Conservation (phyloP, 805 yeast species). For the Pichia rugopelliculosa region DNA sequence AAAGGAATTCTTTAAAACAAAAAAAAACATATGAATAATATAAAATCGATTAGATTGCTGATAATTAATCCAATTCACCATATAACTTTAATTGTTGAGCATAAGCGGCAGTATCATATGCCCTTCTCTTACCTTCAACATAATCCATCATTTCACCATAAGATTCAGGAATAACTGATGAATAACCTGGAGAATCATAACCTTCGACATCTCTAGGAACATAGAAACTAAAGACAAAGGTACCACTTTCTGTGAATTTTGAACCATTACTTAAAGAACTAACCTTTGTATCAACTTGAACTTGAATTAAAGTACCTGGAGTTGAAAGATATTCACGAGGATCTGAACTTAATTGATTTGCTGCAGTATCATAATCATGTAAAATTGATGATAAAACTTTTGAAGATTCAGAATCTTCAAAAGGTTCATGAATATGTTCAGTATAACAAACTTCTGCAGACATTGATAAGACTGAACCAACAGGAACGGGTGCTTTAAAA, state of each 20-base stretch:
- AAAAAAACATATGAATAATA: background rate
- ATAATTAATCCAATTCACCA: constrained; percentile 11
- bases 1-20: background rate
- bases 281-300: constrained; percentile 78
- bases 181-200: constrained; percentile 46
- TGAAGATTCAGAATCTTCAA: constrained; percentile 23
- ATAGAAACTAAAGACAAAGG: constrained; percentile 82
- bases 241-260: constrained; percentile 65
- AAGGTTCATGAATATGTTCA: constrained; percentile 52
- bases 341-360: constrained; percentile 45
- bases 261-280: constrained; percentile 50
- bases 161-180: constrained; percentile 77
- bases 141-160: constrained; percentile 90
- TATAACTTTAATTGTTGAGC: constrained; percentile 37
- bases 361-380: constrained; percentile 48
- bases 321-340: constrained; percentile 55
- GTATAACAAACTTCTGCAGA: constrained; percentile 81
- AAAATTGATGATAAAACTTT: constrained; percentile 18
- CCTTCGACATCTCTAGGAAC: constrained; percentile 54
- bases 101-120: constrained; percentile 69
- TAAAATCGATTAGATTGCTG: background rate
- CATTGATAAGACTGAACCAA: constrained; percentile 82
- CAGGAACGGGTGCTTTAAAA: constrained; percentile 92
- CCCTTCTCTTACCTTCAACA: constrained; percentile 85
- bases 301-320: constrained; percentile 87